These are phyloP conservation scores for Brassica balearica DNA, from an alignment of 441 rosid species.

Conservation along the genomic window DNA sequence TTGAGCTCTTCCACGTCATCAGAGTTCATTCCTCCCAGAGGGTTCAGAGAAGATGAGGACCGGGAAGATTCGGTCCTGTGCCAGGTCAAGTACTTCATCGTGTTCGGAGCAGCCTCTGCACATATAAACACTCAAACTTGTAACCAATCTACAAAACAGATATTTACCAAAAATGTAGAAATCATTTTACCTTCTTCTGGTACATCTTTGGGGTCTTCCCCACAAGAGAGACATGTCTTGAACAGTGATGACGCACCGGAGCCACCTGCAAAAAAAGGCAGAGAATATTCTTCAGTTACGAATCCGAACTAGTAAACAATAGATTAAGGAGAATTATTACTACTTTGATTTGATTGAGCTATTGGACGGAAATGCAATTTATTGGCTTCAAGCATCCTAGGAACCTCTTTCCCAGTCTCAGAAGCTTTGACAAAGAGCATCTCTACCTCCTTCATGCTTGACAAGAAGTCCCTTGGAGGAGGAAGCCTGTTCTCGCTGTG, in stretches of 20 bases:
- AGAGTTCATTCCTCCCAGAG: slow-evolving; percentile 62
- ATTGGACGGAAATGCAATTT: slow-evolving; percentile 85
- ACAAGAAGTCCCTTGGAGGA: slow-evolving; percentile 71
- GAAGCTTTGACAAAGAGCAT: slow-evolving; percentile 83
- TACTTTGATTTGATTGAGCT: slow-evolving; percentile 64
- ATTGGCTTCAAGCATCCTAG: slow-evolving; percentile 98
- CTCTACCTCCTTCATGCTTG: slow-evolving; percentile 87
- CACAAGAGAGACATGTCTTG: slow-evolving; percentile 91
- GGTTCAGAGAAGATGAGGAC: slow-evolving; percentile 81
- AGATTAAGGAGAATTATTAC: neutral
- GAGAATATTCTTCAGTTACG: neutral
- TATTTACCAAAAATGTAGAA: neutral
- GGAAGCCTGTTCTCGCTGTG: slow-evolving; percentile 53
- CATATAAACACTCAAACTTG: slow-evolving; percentile 19
- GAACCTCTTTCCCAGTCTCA: slow-evolving; percentile 93
- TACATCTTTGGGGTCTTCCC: slow-evolving; percentile 71
- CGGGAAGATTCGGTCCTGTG: slow-evolving; percentile 87
- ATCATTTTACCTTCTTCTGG: slow-evolving; percentile 83
- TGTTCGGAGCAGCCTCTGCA: slow-evolving; percentile 72
- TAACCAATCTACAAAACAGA: slow-evolving; percentile 26
- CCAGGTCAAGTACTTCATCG: slow-evolving; percentile 84
- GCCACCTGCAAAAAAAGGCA: slow-evolving; percentile 57
- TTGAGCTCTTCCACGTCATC: slow-evolving; percentile 71
- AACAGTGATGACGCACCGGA: slow-evolving; percentile 59
- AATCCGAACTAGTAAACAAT: slow-evolving; percentile 12